A percentile compares a stretch with the other conserved stretches of the same genome.
Evolutionary conservation across 139 green algal genomes (phyloP).

Genomic region (Chlorella sp.): DNA sequence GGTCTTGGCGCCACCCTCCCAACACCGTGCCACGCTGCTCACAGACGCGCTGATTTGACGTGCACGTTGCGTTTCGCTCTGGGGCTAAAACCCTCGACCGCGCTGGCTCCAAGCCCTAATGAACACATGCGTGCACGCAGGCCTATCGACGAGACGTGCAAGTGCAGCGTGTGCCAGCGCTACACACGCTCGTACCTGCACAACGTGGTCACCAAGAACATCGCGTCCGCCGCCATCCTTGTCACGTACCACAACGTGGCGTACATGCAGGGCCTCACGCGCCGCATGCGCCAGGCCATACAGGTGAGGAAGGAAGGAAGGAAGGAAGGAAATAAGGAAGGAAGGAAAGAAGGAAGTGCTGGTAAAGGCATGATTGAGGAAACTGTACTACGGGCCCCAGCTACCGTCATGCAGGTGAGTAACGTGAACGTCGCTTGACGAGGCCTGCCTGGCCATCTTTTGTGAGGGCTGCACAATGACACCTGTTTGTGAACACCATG

Average conservation of each 20-base stretch:
- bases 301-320: conserved; percentile 10
- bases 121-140: conserved; percentile 13
- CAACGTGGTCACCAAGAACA: conserved; percentile 56
- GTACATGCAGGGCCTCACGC: conserved; percentile 66
- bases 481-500: too few relatives aligned
- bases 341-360: too few relatives aligned
- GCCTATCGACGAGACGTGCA: conserved; percentile 68
- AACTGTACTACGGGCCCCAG: not conserved
- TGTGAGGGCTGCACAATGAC: not conserved
- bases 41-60: too few relatives aligned
- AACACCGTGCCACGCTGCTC: too few relatives aligned
- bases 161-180: conserved; percentile 67
- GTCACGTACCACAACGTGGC: conserved; percentile 88
- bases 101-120: too few relatives aligned
- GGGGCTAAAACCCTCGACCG: too few relatives aligned
- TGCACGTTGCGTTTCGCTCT: too few relatives aligned
- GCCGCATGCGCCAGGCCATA: conserved; percentile 55
- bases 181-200: conserved; percentile 82
- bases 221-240: conserved; percentile 63
- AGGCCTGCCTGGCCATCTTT: not conserved
- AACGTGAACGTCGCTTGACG: not conserved
- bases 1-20: too few relatives aligned
- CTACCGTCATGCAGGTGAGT: not conserved
- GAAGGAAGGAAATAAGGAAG: too few relatives aligned
- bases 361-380: not conserved